Evolutionary conservation across 345 rosid species (phyloP).

Genomic region (Pelargonium nanum): DNA sequence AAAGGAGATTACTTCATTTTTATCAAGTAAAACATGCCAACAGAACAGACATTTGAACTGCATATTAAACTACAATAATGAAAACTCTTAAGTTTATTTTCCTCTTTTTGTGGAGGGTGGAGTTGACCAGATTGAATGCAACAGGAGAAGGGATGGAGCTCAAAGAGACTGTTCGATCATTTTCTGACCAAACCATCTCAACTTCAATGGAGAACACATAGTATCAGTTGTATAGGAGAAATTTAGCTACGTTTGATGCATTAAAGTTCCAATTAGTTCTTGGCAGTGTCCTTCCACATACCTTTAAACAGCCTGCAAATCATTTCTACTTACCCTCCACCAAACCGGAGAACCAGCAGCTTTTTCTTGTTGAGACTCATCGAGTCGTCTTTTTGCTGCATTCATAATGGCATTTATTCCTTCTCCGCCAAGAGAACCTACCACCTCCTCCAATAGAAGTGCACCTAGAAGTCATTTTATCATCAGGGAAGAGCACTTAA

Average conservation of each 20-base stretch:
- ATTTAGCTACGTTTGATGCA: not conserved
- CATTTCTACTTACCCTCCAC: slow-evolving; percentile 68
- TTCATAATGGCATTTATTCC: slow-evolving; percentile 65
- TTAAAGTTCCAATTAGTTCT: not conserved
- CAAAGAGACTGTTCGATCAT: not conserved
- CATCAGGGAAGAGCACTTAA: slow-evolving; percentile 2
- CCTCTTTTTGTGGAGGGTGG: not conserved
- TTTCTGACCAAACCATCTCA: not conserved
- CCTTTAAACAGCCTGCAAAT: not conserved
- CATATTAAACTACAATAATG: not conserved
- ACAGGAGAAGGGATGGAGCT: not conserved
- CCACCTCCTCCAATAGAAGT: slow-evolving; percentile 78
- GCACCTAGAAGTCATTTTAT: slow-evolving; percentile 39
- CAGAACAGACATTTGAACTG: not conserved
- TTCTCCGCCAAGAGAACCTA: slow-evolving; percentile 57
- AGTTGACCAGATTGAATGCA: not conserved
- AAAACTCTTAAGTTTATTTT: not conserved
- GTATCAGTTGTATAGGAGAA: too few species aligned
- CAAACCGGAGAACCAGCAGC: slow-evolving; percentile 60
- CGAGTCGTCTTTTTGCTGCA: slow-evolving; percentile 50
- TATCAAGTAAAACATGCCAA: not conserved
- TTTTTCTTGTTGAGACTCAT: slow-evolving; percentile 64
- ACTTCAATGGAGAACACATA: too few species aligned
- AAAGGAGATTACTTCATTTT: too few species aligned
- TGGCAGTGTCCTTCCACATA: not conserved